These are phyloP conservation scores for Punica granatum DNA, from an alignment of 345 rosid genomes.

Conservation along the genomic window DNA sequence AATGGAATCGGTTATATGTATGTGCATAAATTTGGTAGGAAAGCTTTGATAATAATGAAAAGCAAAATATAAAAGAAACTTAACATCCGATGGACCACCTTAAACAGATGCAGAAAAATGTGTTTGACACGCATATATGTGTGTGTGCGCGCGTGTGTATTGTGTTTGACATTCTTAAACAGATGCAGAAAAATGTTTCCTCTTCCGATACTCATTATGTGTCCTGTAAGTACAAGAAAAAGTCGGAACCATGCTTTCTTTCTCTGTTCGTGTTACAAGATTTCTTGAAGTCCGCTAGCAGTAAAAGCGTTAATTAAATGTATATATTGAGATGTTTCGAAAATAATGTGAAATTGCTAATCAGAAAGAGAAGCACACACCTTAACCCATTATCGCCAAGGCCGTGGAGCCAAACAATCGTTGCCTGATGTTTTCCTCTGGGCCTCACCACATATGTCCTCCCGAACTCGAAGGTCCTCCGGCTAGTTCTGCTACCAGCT, in stretches of 20 bases:
- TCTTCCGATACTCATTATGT: too few relatives aligned
- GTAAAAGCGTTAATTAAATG: too few relatives aligned
- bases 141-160: too few relatives aligned
- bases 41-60: background rate
- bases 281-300: too few relatives aligned
- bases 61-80: background rate
- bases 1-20: background rate
- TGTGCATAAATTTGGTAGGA: too few relatives aligned
- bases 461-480: constrained; percentile 53
- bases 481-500: constrained; percentile 54
- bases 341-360: background rate
- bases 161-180: too few relatives aligned
- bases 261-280: too few relatives aligned
- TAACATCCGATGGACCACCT: constrained; percentile 28
- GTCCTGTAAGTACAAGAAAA: too few relatives aligned
- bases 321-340: too few relatives aligned
- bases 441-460: constrained; percentile 78
- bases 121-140: too few relatives aligned
- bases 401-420: constrained; percentile 72
- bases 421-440: constrained; percentile 70
- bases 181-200: too few relatives aligned
- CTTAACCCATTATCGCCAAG: constrained; percentile 77
- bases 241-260: background rate
- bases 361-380: constrained; percentile 19
- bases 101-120: background rate